phyloP scores from a whole-genome alignment of 208 protist species.

The Phytomonas sp. region DNA sequence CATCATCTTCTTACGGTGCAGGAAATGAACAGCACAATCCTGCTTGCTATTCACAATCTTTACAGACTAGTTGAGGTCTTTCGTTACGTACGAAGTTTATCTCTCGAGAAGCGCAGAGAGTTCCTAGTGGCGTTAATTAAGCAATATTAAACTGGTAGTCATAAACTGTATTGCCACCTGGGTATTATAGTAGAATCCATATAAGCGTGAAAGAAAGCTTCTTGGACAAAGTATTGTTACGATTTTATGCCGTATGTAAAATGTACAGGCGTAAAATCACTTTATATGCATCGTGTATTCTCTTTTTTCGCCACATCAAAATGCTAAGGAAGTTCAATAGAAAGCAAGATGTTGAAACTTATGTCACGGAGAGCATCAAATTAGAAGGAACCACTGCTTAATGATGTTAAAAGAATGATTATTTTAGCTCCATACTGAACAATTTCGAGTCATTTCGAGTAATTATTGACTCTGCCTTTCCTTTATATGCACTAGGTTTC shows the following conservation, averaged over 20 bases:
- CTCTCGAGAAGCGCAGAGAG: background rate
- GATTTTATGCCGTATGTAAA: background rate
- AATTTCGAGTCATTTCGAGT: background rate
- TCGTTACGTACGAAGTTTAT: slow-evolving; percentile 10
- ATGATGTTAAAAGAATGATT: background rate
- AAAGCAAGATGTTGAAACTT: background rate
- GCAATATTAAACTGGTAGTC: background rate
- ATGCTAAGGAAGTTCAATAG: background rate
- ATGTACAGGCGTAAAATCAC: background rate
- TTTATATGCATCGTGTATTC: background rate
- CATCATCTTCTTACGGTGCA: slow-evolving; percentile 84
- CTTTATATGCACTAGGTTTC: background rate
- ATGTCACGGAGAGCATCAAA: background rate
- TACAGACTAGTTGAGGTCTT: slow-evolving; percentile 29
- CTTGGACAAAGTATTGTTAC: background rate
- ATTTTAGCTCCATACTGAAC: background rate
- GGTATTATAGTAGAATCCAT: background rate
- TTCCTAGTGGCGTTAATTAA: slow-evolving; percentile 1
- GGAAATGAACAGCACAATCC: slow-evolving; percentile 83
- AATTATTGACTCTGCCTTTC: background rate
- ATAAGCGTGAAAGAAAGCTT: background rate
- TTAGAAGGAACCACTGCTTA: background rate
- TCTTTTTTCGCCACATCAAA: background rate
- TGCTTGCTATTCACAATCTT: slow-evolving; percentile 82
- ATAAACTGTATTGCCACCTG: background rate